Evolutionary conservation across 2,329 filamentous ascomycete genomes (phyloP).

Genomic region (Cryphonectria carpinicola): DNA sequence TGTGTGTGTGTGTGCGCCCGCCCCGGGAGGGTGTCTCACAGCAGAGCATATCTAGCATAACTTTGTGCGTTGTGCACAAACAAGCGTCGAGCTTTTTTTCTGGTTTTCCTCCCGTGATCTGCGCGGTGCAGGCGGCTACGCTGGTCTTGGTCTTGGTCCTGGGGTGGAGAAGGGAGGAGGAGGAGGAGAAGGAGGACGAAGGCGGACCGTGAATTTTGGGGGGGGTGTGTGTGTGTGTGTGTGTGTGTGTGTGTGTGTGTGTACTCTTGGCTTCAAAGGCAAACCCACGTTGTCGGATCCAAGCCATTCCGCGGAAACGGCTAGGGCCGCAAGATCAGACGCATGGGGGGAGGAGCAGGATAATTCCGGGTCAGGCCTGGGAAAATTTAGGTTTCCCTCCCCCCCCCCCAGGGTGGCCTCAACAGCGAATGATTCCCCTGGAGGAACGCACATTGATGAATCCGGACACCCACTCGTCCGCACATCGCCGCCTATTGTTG

Average conservation of each 20-base stretch:
- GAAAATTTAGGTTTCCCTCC: background rate
- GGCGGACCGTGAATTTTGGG: background rate
- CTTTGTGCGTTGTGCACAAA: background rate
- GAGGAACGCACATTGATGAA: background rate
- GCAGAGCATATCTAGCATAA: background rate
- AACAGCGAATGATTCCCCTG: background rate
- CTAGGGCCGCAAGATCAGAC: slow-evolving; percentile 6
- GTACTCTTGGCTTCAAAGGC: background rate
- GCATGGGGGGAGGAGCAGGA: background rate
- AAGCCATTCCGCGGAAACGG: background rate
- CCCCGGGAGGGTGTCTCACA: background rate
- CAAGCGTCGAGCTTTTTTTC: background rate
- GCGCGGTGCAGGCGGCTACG: background rate
- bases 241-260: no score
- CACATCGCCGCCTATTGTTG: background rate
- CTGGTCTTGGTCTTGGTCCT: background rate
- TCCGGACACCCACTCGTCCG: background rate
- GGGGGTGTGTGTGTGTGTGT: no score
- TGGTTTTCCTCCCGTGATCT: background rate
- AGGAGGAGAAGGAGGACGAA: background rate
- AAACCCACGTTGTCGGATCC: slow-evolving; percentile 6
- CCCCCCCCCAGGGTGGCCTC: background rate
- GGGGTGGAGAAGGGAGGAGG: no score
- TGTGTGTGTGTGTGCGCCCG: no score
- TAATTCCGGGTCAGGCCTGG: background rate